A percentile compares a stretch with the other conserved stretches of the same genome.
These are phyloP conservation scores for Penicillium psychrosexuale DNA, from an alignment of 2,329 filamentous ascomycete species.

Conservation along the genomic window DNA sequence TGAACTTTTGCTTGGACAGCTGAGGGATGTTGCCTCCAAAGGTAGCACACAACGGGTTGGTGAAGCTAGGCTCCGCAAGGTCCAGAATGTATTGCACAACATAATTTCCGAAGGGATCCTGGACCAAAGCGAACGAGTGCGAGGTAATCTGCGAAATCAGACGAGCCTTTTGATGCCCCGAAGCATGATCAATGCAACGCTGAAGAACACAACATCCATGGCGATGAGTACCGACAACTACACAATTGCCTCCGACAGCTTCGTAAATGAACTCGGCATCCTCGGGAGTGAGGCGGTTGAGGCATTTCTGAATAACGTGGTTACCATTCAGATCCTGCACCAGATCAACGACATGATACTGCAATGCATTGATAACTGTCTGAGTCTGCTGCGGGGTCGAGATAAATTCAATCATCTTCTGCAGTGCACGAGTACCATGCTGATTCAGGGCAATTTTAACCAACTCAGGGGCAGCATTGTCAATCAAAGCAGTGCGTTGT, in stretches of 20 bases:
- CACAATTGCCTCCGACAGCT: slow-evolving; percentile 80
- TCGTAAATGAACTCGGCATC: slow-evolving; percentile 97
- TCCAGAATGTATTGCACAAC: slow-evolving; percentile 99
- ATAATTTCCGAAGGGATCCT: slow-evolving; percentile 98
- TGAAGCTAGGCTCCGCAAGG: slow-evolving; percentile 81
- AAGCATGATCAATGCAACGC: slow-evolving; percentile 95
- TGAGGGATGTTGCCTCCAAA: slow-evolving; percentile 70
- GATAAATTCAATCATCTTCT: slow-evolving; percentile 99
- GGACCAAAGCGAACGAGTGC: slow-evolving; percentile 83
- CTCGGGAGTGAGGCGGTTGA: slow-evolving; percentile 81
- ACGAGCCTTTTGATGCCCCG: slow-evolving; percentile 81
- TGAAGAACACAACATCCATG: slow-evolving; percentile 98
- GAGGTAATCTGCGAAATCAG: slow-evolving; percentile 83
- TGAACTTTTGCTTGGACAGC: slow-evolving; percentile 95
- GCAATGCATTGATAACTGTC: slow-evolving; percentile 81
- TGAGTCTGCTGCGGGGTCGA: slow-evolving; percentile 79
- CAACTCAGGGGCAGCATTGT: slow-evolving; percentile 83
- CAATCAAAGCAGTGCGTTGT: slow-evolving; percentile 87
- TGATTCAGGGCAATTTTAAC: slow-evolving; percentile 94
- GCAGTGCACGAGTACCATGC: slow-evolving; percentile 90
- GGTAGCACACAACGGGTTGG: slow-evolving; percentile 77
- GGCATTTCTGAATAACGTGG: slow-evolving; percentile 97
- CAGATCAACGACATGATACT: slow-evolving; percentile 81
- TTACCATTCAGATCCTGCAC: slow-evolving; percentile 98
- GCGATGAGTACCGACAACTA: slow-evolving; percentile 91